Evolutionary conservation across 306 rosid genomes (phyloP).

Genomic region (Lathyrus oleraceus): DNA sequence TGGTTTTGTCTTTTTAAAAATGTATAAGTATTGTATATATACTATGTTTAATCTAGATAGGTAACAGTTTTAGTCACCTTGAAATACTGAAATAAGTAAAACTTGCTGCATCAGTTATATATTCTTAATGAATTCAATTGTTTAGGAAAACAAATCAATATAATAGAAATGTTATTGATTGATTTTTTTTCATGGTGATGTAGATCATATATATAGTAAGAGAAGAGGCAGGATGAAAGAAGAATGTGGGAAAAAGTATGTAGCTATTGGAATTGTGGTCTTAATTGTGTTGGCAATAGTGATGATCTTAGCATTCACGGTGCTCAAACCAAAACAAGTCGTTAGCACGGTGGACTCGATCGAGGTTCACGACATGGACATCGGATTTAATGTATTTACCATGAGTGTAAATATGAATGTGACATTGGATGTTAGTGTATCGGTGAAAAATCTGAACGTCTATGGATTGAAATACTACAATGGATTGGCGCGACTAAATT

Average conservation of each 20-base stretch:
- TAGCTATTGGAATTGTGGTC: constrained; percentile 22
- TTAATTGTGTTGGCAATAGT: constrained; percentile 11
- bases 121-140: background rate
- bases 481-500: constrained; percentile 47
- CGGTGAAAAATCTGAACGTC: constrained; percentile 57
- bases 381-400: constrained; percentile 21
- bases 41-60: too few relatives aligned
- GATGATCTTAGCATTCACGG: constrained; percentile 49
- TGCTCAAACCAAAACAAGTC: constrained; percentile 54
- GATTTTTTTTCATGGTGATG: constrained; percentile 24
- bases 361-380: constrained; percentile 36
- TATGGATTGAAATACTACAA: constrained; percentile 47
- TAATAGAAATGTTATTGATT: background rate
- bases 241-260: constrained; percentile 33
- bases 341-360: constrained; percentile 31
- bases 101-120: background rate
- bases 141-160: background rate
- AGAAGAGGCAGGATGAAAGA: constrained; percentile 20
- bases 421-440: constrained; percentile 41
- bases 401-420: constrained; percentile 43
- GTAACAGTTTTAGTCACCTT: too few relatives aligned
- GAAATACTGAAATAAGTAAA: too few relatives aligned
- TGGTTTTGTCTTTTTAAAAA: too few relatives aligned
- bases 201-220: background rate
- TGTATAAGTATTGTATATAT: too few relatives aligned